Conservation (phyloP, 768 basidiomycete species). For the Tulasnella sp. region DNA sequence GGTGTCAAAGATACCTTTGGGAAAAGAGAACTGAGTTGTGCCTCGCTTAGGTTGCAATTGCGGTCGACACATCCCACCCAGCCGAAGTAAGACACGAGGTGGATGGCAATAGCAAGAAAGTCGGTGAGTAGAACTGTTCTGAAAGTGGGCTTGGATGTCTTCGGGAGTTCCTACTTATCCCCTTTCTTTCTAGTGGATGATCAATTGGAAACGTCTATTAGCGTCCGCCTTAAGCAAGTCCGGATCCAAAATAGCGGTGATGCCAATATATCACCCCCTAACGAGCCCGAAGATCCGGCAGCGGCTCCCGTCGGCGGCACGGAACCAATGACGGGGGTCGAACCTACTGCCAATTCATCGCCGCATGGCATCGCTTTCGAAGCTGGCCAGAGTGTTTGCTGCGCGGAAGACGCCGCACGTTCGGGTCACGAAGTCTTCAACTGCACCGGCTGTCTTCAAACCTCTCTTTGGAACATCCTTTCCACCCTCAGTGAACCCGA, state of each 20-base stretch:
- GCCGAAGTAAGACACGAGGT: slow-evolving; percentile 58
- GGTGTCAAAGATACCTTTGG: background rate
- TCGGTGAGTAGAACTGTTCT: slow-evolving; percentile 53
- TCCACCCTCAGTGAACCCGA: slow-evolving; percentile 37
- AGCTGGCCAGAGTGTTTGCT: background rate
- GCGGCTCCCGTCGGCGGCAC: slow-evolving; percentile 41
- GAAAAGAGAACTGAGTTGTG: background rate
- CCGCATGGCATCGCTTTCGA: background rate
- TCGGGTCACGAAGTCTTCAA: slow-evolving; percentile 39
- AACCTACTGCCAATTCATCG: background rate
- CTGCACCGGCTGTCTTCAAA: slow-evolving; percentile 44
- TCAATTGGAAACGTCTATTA: slow-evolving; percentile 72
- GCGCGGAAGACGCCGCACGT: background rate
- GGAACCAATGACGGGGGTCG: slow-evolving; percentile 38
- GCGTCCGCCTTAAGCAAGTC: slow-evolving; percentile 48
- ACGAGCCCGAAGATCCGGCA: slow-evolving; percentile 19
- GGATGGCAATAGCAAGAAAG: slow-evolving; percentile 90
- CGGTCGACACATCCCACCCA: slow-evolving; percentile 65
- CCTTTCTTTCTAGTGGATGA: slow-evolving; percentile 64
- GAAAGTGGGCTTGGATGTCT: background rate
- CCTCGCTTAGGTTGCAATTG: slow-evolving; percentile 64
- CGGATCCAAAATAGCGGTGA: slow-evolving; percentile 38
- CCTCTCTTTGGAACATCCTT: slow-evolving; percentile 38
- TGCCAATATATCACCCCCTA: slow-evolving; percentile 33
- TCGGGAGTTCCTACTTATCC: background rate